phyloP scores from a whole-genome alignment of 108 stramenopile genomes.

The Cyclotella choctawhatcheeana region DNA sequence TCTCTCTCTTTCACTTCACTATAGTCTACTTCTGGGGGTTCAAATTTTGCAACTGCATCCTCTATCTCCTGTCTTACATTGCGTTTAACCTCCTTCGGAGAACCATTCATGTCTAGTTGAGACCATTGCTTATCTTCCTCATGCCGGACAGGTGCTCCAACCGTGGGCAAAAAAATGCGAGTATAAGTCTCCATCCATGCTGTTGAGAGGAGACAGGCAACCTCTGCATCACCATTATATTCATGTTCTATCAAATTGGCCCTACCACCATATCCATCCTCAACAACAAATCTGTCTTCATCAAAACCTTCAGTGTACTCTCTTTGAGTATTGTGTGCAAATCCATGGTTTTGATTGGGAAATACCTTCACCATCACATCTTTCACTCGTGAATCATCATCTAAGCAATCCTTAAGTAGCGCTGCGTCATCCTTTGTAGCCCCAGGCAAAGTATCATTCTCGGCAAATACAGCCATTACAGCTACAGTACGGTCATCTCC shows the following conservation, averaged over 20 bases:
- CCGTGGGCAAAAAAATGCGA: conserved; percentile 79
- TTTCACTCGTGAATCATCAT: conserved; percentile 68
- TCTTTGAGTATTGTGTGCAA: conserved; percentile 62
- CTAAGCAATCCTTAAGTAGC: conserved; percentile 62
- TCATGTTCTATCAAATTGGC: conserved; percentile 50
- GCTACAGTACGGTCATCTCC: conserved; percentile 56
- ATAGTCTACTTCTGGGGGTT: conserved; percentile 63
- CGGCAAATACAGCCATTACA: conserved; percentile 84
- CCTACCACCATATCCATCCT: conserved; percentile 71
- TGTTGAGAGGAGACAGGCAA: conserved; percentile 83
- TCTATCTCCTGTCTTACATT: conserved; percentile 76
- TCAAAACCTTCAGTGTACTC: conserved; percentile 7
- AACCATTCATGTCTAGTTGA: conserved; percentile 39
- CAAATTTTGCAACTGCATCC: conserved; percentile 62
- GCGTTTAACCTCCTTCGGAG: conserved; percentile 47
- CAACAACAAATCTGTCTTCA: conserved; percentile 16
- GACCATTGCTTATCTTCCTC: conserved; percentile 70
- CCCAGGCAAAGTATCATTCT: conserved; percentile 68
- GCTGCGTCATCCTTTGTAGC: conserved; percentile 76
- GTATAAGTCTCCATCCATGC: conserved; percentile 90
- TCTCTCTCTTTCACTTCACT: conserved; percentile 56
- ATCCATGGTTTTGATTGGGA: conserved; percentile 81
- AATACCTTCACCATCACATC: conserved; percentile 88
- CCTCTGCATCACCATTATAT: conserved; percentile 72
- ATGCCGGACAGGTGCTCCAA: conserved; percentile 60